phyloP scores from a whole-genome alignment of 352 stramenopile species.

The Hyaloperonospora arabidopsidis region DNA sequence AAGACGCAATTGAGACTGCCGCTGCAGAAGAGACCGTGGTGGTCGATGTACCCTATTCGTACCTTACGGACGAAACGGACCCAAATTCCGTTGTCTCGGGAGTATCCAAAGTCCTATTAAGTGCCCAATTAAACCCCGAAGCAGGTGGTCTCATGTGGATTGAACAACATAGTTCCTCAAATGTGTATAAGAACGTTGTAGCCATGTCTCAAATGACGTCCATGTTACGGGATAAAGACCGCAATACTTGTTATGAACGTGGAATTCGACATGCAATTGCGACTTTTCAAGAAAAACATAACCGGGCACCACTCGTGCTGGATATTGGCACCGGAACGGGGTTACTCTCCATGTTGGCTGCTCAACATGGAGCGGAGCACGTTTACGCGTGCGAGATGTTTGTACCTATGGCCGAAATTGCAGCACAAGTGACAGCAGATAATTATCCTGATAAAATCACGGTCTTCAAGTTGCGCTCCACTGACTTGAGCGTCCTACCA shows the following conservation, averaged over 20 bases:
- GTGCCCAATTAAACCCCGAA: conserved; percentile 66
- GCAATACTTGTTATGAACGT: conserved; percentile 71
- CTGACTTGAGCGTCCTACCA: conserved; percentile 42
- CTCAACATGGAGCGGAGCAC: conserved; percentile 72
- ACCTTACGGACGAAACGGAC: conserved; percentile 61
- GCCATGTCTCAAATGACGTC: conserved; percentile 86
- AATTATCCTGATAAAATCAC: conserved; percentile 74
- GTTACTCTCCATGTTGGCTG: conserved; percentile 84
- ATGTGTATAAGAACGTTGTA: conserved; percentile 74
- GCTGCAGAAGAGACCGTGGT: conserved; percentile 75
- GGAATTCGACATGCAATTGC: conserved; percentile 59
- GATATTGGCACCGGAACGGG: conserved; percentile 81
- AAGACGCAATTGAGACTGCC: conserved; percentile 72
- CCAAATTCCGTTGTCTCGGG: conserved; percentile 46
- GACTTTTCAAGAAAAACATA: conserved; percentile 34
- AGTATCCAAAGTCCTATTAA: conserved; percentile 57
- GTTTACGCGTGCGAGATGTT: conserved; percentile 92
- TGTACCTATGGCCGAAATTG: conserved; percentile 74
- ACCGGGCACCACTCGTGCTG: conserved; percentile 53
- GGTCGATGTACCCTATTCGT: conserved; percentile 74
- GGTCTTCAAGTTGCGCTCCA: conserved; percentile 68
- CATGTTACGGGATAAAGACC: conserved; percentile 73
- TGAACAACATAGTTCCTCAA: conserved; percentile 47
- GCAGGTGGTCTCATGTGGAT: conserved; percentile 76
- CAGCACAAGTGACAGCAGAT: conserved; percentile 50